phyloP scores from a whole-genome alignment of 768 basidiomycete species.

The Pleurotus salmoneostramineus region DNA sequence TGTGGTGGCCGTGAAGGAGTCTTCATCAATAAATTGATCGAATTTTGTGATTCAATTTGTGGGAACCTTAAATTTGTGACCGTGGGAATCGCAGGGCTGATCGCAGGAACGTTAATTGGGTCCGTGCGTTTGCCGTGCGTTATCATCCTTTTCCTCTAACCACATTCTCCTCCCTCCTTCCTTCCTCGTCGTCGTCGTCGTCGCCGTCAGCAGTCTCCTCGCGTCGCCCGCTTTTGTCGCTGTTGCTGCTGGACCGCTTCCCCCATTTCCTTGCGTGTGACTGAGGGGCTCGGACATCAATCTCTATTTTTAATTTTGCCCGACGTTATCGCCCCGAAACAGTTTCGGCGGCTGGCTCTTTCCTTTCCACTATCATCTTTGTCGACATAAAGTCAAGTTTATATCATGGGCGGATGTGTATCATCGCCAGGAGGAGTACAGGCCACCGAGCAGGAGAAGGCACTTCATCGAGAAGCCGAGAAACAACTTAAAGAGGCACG shows the following conservation, averaged over 20 bases:
- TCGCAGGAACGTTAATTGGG: no score
- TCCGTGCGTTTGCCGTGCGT: not conserved
- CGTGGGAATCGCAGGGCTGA: not conserved
- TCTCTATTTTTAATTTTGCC: not conserved
- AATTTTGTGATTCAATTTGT: no score
- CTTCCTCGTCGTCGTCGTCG: not conserved
- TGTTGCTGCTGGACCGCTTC: not conserved
- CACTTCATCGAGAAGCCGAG: slow-evolving; percentile 65
- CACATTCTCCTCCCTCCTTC: not conserved
- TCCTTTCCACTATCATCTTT: not conserved
- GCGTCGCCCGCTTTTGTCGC: not conserved
- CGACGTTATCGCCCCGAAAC: not conserved
- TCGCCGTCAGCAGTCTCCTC: not conserved
- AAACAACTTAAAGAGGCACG: slow-evolving; percentile 74
- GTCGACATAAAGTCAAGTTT: not conserved
- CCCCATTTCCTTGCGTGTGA: not conserved
- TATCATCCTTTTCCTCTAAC: not conserved
- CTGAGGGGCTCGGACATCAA: not conserved
- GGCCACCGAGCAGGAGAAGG: slow-evolving; percentile 66
- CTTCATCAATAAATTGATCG: no score
- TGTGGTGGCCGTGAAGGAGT: no score
- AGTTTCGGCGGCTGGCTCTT: not conserved
- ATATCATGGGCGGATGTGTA: slow-evolving; percentile 73
- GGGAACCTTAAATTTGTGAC: not conserved
- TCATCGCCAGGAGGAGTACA: slow-evolving; percentile 57